phyloP scores from a whole-genome alignment of 352 stramenopile genomes.

The Globisporangium radiosum region DNA sequence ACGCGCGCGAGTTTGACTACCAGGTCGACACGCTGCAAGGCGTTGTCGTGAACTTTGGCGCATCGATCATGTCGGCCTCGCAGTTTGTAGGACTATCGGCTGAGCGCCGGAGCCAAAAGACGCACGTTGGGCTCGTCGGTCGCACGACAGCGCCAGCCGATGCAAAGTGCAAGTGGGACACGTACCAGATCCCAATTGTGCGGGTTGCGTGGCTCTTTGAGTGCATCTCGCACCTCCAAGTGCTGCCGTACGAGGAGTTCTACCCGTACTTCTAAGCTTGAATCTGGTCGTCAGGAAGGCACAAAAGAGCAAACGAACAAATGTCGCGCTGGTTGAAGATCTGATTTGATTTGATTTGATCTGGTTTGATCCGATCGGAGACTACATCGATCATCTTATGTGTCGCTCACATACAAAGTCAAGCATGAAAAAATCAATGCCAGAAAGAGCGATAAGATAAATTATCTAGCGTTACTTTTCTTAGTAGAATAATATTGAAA shows the following conservation, averaged over 20 bases:
- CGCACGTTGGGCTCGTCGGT: conserved; percentile 64
- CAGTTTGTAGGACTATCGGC: conserved; percentile 18
- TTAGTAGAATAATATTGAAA: too few relatives aligned
- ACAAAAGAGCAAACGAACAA: too few relatives aligned
- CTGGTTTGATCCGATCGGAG: too few relatives aligned
- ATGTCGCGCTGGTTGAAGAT: not conserved
- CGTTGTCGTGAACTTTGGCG: conserved; percentile 70
- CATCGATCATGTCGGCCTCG: conserved; percentile 27
- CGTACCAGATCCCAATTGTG: conserved; percentile 78
- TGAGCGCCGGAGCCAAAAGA: conserved; percentile 24
- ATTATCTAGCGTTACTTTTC: too few relatives aligned
- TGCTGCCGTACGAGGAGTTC: conserved; percentile 82
- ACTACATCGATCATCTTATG: too few relatives aligned
- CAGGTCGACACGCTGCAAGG: conserved; percentile 48
- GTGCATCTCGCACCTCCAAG: conserved; percentile 79
- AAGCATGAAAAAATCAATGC: too few relatives aligned
- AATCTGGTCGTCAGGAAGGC: too few relatives aligned
- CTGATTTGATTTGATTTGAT: not conserved
- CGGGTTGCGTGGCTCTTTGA: conserved; percentile 86
- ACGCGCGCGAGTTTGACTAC: conserved; percentile 66
- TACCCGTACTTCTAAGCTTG: conserved; percentile 59
- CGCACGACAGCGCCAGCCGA: conserved; percentile 50
- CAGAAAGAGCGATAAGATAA: too few relatives aligned
- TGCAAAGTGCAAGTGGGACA: conserved; percentile 50
- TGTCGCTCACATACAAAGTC: too few relatives aligned